These are phyloP conservation scores for Arthrobotrys pseudoclavata DNA, from an alignment of 2,329 filamentous ascomycete species.

Conservation along the genomic window DNA sequence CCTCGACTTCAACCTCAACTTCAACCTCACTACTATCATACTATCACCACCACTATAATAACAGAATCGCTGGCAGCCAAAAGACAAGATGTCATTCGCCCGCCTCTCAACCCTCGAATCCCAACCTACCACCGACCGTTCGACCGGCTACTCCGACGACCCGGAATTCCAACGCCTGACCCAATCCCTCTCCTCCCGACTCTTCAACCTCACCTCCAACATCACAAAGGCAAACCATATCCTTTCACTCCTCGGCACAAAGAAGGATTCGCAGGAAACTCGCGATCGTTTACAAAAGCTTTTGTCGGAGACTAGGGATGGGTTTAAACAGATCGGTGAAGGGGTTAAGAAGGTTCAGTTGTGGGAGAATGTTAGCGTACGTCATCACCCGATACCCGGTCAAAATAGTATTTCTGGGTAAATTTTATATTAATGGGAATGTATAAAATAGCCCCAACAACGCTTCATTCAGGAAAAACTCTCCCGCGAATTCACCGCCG, in stretches of 20 bases:
- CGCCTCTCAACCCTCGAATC: constrained; percentile 87
- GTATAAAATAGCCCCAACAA: constrained; percentile 79
- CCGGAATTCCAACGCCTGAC: constrained; percentile 90
- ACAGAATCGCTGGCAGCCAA: neutral
- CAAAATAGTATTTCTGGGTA: neutral
- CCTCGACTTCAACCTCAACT: constrained; percentile 23
- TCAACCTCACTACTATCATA: constrained; percentile 11
- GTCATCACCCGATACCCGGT: constrained; percentile 63
- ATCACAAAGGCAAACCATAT: constrained; percentile 87
- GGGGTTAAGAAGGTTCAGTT: constrained; percentile 91
- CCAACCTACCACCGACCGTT: constrained; percentile 77
- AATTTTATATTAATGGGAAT: constrained; percentile 48
- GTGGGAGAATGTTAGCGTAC: constrained; percentile 85
- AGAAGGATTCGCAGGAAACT: constrained; percentile 89
- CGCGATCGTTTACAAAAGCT: constrained; percentile 90
- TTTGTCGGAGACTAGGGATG: constrained; percentile 85
- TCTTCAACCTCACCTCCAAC: constrained; percentile 90
- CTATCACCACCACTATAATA: neutral
- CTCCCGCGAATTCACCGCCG: constrained; percentile 90
- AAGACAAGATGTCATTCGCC: constrained; percentile 85
- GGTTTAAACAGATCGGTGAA: constrained; percentile 92
- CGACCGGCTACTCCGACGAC: constrained; percentile 86
- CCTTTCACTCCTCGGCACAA: constrained; percentile 86
- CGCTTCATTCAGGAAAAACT: constrained; percentile 97
- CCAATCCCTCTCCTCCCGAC: constrained; percentile 84